Base-by-base conservation (phyloP, 768 basidiomycete genomes). In the Postia placenta region DNA sequence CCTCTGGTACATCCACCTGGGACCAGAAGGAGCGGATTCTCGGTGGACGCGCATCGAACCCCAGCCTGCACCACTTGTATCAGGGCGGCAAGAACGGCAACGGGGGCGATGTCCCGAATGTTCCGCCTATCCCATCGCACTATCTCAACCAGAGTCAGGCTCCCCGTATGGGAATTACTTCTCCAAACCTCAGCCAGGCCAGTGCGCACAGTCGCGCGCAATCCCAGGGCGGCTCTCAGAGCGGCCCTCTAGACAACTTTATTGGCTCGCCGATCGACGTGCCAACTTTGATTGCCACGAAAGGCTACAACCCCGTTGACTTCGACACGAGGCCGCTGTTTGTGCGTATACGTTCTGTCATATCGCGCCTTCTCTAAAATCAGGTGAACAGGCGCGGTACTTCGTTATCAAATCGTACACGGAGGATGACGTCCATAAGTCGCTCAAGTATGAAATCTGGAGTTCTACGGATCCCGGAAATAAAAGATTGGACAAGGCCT, bases 341-440 rank as follows among this genome's bases (percentile, higher is more conserved):
- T 66, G 91, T 88, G 53, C 56, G 86, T 74, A 30, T 47, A 11
- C 14, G 19, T n/a, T 23, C 37, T 40, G 36, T 39, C 38, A 24
- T 48, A 42, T 48, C 19, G 50, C 46, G 51, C 24, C 17, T 28
- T 22, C 36, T 28, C n/a, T 41, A 33, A 52, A 11, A 48, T 42
- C 27, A 44, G 25, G 4, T 22, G 55, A 54, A n/a, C 51, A 92
- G 84, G 92, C 95, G 3, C 78, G 94, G 14, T 98, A 77, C 70
- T 97, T 97, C 61, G 95, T 98, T 26, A 98, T 99, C 75, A 99
- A 99, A 66, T 95, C 92, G 0, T 99, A 94, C 69, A 98, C 96
- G 1, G 95, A 98, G 66, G 96, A 97, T 60, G 95, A 99, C 61
- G 95, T 99, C 1, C 95, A 98, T 71, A 99, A 99, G 67, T 94